Evolutionary conservation across 1,139 yeast genomes (phyloP).

Genomic region (Chernovozyma sophiae-reginae): DNA sequence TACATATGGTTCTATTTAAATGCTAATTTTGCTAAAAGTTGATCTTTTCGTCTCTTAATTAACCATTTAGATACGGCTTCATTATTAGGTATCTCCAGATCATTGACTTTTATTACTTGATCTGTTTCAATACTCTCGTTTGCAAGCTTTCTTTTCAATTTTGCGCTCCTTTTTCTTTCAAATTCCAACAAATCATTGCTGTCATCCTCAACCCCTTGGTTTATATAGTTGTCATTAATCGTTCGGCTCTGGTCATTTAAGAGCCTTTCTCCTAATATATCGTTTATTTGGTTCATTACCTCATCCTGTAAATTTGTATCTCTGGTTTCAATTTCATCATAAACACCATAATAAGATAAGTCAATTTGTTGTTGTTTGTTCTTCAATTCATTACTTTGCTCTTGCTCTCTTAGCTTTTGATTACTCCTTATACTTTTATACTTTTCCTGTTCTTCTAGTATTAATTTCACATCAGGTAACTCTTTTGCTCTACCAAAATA

Average conservation of each 20-base stretch:
- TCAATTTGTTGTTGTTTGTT: conserved; percentile 15
- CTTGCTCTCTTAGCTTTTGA: conserved; percentile 12
- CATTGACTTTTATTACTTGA: conserved; percentile 15
- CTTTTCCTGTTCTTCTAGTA: conserved; percentile 35
- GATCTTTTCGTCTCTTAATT: conserved; percentile 42
- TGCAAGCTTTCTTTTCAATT: conserved; percentile 1
- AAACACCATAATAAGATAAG: conserved; percentile 44
- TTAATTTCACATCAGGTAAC: conserved; percentile 65
- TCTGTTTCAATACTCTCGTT: conserved; percentile 1
- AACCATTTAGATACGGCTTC: conserved; percentile 43
- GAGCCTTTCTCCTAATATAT: conserved; percentile 11
- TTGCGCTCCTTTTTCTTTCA: conserved; percentile 18
- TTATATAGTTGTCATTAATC: conserved; percentile 5
- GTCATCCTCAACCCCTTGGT: conserved; percentile 9
- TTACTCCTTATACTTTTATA: conserved; percentile 9
- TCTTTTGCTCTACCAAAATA: conserved; percentile 86
- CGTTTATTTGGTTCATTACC: conserved; percentile 13
- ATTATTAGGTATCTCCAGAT: conserved; percentile 29
- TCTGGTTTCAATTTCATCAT: conserved; percentile 20
- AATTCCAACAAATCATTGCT: conserved; percentile 14
- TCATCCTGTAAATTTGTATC: neutral
- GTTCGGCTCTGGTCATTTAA: conserved; percentile 9
- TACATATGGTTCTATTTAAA: neutral
- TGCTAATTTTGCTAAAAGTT: conserved; percentile 34
- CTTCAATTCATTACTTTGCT: conserved; percentile 13